Evolutionary conservation across 75 land plant genomes (phyloP).

Genomic region (Pseudotsuga menziesii): DNA sequence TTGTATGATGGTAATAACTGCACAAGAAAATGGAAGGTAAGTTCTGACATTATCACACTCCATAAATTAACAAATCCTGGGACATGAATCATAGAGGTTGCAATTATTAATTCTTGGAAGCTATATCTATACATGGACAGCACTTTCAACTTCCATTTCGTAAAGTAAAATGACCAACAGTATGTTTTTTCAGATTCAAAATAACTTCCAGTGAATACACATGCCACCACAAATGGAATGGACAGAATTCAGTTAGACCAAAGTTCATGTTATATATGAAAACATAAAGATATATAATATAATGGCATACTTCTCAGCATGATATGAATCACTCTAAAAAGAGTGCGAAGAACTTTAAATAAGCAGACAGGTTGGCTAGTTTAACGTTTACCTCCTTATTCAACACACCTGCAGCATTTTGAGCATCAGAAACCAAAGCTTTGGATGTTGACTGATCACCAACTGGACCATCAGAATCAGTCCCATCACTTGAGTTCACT

Average conservation of each 20-base stretch:
- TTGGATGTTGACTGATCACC: not conserved
- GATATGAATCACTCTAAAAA: not conserved
- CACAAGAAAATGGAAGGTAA: constrained; percentile 5
- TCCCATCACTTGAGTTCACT: not conserved
- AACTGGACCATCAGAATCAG: not conserved
- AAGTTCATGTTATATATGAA: not conserved
- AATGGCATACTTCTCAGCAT: not conserved
- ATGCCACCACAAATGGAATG: not conserved
- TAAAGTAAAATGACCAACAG: not conserved
- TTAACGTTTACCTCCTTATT: not conserved
- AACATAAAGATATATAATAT: not conserved
- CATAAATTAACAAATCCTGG: not conserved
- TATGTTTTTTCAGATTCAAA: not conserved
- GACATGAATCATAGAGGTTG: not conserved
- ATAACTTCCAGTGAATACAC: not conserved
- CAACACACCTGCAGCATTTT: not conserved
- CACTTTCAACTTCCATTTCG: not conserved
- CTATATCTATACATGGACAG: not conserved
- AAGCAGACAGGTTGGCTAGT: not conserved
- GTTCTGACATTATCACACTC: not conserved
- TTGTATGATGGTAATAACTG: constrained; percentile 38
- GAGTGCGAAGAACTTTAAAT: not conserved
- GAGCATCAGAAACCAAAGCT: not conserved
- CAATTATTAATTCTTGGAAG: not conserved
- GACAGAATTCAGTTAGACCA: not conserved